Evolutionary conservation across 257 asterid genomes (phyloP), one percentile per base, ranked within the genome.

Genomic region (Ilex asprella): DNA sequence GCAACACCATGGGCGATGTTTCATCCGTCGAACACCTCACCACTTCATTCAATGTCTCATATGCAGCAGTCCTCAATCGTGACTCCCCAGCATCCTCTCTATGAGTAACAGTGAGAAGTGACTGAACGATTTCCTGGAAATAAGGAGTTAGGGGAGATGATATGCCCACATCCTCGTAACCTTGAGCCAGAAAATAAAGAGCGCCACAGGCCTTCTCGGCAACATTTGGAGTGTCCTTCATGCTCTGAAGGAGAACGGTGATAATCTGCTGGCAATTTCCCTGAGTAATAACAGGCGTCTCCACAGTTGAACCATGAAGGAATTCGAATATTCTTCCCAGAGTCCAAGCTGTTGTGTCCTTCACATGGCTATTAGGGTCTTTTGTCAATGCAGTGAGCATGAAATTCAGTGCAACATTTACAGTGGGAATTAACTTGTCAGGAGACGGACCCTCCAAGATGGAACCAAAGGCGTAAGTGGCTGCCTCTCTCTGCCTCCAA

Each of bases 401-500:
- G 77, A 83, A 83, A 73, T 55, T 73, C 11, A 83, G 81, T 16
- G 86, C 89, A 73, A 78, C 84, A 49, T 80, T 77, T 30, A 80
- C 86, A 46, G 78, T 66, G 39, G 84, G 82, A 27, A 69, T 71
- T 58, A 80, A 68, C 59, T 78, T 83, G 35, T 75, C 84, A 21
- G 86, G 86, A 8, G 81, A 75, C 32, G 89, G 86, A 16, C 86
- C 89, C 60, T 83, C 89, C 73, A 73, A 55, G 70, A 83, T 81
- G 46, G 85, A 83, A 47, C 91, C 91, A 72, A 84, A 81, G 30
- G 85, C 87, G 66, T 78, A 84, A 9, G 85, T 78, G 52, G 91
- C 91, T 35, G 73, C 91, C 75, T 84, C 87, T 72, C 91, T 84
- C 60, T 84, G 91, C 70, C 91, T 78, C 91, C 91, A 84, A 61